Percentiles rank a stretch among this genome's conserved stretches.
phyloP scores from a whole-genome alignment of 805 yeast genomes.

The Candida insectorum region DNA sequence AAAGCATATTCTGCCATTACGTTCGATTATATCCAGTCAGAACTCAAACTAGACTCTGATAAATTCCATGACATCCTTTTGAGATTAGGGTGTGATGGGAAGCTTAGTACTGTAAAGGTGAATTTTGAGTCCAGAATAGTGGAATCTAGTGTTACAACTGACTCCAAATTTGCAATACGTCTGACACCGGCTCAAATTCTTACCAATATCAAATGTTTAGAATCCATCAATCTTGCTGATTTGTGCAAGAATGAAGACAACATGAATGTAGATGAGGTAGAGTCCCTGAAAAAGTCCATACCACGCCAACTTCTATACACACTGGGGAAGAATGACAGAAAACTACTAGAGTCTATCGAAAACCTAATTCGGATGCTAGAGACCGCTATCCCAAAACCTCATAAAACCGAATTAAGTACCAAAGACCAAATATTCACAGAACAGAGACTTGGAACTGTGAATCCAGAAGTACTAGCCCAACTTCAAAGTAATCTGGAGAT shows the following conservation, averaged over 20 bases:
- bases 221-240: neutral
- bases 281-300: neutral
- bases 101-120: conserved; percentile 22
- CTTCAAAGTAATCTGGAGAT: conserved; percentile 4
- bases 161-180: conserved; percentile 14
- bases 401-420: conserved; percentile 26
- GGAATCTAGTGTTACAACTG: conserved; percentile 2
- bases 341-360: conserved; percentile 3
- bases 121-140: conserved; percentile 23
- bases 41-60: conserved; percentile 16
- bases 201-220: conserved; percentile 20
- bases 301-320: neutral
- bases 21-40: conserved; percentile 22
- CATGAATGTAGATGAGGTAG: conserved; percentile 6
- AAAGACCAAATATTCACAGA: conserved; percentile 34
- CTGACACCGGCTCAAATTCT: conserved; percentile 20
- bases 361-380: conserved; percentile 13
- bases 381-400: conserved; percentile 26
- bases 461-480: conserved; percentile 6
- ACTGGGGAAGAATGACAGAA: conserved; percentile 1
- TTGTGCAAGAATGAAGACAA: no score
- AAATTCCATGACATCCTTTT: conserved; percentile 27
- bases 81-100: conserved; percentile 28
- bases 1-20: conserved; percentile 27
- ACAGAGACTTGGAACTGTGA: conserved; percentile 22